A percentile compares a stretch with the other conserved stretches of the same genome.
phyloP scores from a whole-genome alignment of 306 rosid species.

The Alnus glutinosa region DNA sequence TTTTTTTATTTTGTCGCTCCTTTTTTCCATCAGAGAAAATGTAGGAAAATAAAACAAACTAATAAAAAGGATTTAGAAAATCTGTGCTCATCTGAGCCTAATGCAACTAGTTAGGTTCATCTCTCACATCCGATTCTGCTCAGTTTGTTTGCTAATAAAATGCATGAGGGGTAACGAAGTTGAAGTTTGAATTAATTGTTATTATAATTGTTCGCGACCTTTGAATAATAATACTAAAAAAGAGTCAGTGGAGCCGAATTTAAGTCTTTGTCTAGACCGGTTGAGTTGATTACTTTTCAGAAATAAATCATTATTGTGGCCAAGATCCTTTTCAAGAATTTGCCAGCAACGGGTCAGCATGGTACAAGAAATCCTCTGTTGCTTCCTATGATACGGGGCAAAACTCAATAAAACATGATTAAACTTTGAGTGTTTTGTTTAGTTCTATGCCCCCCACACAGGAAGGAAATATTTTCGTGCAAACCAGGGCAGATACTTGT shows the following conservation, averaged over 20 bases:
- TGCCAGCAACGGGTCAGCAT: not conserved
- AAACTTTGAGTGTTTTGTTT: not conserved
- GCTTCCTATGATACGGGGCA: not conserved
- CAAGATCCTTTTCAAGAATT: not conserved
- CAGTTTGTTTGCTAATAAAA: constrained; percentile 8
- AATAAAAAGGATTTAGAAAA: not conserved
- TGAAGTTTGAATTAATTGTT: not conserved
- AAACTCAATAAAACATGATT: not conserved
- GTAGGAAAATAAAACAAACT: not conserved
- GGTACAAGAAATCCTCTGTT: not conserved
- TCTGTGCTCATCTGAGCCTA: not conserved
- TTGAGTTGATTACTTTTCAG: not conserved
- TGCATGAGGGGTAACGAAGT: not conserved
- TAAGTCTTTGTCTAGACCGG: not conserved
- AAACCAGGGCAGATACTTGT: no score
- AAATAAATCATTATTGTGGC: not conserved
- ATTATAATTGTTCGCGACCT: not conserved
- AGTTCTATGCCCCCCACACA: not conserved
- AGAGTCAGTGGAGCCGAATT: not conserved
- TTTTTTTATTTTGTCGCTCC: not conserved
- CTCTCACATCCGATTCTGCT: not conserved
- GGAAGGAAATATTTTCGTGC: no score
- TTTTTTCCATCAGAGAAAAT: constrained; percentile 1
- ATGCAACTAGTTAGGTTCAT: not conserved
- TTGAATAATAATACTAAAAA: not conserved